phyloP scores from a whole-genome alignment of 148 eudicot genomes.

The Rhododendron williamsianum region DNA sequence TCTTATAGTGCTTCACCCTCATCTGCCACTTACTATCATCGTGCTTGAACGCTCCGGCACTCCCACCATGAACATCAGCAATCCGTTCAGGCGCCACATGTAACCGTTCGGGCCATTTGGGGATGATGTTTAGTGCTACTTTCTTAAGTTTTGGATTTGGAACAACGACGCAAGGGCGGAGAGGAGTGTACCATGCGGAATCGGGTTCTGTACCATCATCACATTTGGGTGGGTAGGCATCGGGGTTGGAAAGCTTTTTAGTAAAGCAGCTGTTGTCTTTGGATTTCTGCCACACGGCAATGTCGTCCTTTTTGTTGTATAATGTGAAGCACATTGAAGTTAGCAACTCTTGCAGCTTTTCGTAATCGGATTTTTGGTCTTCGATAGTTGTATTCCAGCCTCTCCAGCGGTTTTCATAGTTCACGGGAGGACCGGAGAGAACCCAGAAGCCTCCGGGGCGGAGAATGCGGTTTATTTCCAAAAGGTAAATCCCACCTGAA shows the following conservation, averaged over 20 bases:
- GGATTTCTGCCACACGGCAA: constrained; percentile 83
- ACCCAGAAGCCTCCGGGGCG: constrained; percentile 94
- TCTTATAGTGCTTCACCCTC: constrained; percentile 72
- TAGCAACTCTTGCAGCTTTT: constrained; percentile 60
- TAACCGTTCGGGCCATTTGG: constrained; percentile 76
- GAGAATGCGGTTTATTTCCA: constrained; percentile 76
- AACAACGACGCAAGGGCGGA: constrained; percentile 67
- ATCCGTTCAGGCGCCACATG: constrained; percentile 62
- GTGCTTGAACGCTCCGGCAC: constrained; percentile 54
- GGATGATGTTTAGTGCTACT: constrained; percentile 35
- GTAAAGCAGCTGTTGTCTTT: constrained; percentile 60
- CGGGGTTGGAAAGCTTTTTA: constrained; percentile 39
- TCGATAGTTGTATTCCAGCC: constrained; percentile 87
- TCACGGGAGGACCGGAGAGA: constrained; percentile 89
- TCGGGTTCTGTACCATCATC: constrained; percentile 84
- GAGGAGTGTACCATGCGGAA: constrained; percentile 92
- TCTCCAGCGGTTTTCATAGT: constrained; percentile 62
- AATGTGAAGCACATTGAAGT: constrained; percentile 75
- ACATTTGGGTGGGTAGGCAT: constrained; percentile 67
- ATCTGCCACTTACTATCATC: constrained; percentile 71
- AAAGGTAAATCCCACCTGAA: constrained; percentile 80
- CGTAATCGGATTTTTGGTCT: constrained; percentile 62
- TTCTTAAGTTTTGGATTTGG: constrained; percentile 55
- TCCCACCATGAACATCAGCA: constrained; percentile 55
- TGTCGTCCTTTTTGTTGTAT: constrained; percentile 61